phyloP scores from a whole-genome alignment of 495 filamentous ascomycete species.

The Jackrogersella minutella region DNA sequence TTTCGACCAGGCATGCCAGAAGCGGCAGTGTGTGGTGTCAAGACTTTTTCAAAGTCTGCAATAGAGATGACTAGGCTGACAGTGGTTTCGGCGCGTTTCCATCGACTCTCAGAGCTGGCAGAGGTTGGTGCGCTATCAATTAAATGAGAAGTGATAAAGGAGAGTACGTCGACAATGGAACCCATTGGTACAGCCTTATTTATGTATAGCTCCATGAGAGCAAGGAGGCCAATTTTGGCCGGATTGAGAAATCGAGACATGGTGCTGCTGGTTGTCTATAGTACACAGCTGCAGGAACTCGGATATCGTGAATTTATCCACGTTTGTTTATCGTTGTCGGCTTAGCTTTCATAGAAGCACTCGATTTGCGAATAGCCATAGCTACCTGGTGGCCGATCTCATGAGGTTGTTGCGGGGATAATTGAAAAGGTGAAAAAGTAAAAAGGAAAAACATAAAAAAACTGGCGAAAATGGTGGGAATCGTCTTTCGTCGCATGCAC shows the following conservation, averaged over 20 bases:
- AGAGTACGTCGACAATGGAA: constrained; percentile 81
- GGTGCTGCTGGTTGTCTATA: neutral
- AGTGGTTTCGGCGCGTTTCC: constrained; percentile 51
- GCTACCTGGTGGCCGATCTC: constrained; percentile 11
- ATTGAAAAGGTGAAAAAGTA: neutral
- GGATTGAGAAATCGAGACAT: constrained; percentile 88
- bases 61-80: constrained; percentile 66
- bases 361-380: constrained; percentile 17
- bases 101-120: constrained; percentile 39
- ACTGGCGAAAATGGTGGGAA: neutral
- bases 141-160: constrained; percentile 81
- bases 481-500: neutral
- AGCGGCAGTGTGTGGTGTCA: constrained; percentile 61
- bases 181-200: constrained; percentile 75
- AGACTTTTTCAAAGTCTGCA: constrained; percentile 70
- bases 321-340: neutral
- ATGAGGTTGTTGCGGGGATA: neutral
- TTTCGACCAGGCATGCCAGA: constrained; percentile 79
- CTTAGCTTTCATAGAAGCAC: constrained; percentile 1
- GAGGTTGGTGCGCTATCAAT: constrained; percentile 52
- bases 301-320: neutral
- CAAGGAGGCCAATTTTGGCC: constrained; percentile 81
- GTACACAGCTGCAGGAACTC: neutral
- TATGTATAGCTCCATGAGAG: constrained; percentile 81
- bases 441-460: neutral